phyloP scores from a whole-genome alignment of 2,329 filamentous ascomycete species.

The Venturia pyrina region DNA sequence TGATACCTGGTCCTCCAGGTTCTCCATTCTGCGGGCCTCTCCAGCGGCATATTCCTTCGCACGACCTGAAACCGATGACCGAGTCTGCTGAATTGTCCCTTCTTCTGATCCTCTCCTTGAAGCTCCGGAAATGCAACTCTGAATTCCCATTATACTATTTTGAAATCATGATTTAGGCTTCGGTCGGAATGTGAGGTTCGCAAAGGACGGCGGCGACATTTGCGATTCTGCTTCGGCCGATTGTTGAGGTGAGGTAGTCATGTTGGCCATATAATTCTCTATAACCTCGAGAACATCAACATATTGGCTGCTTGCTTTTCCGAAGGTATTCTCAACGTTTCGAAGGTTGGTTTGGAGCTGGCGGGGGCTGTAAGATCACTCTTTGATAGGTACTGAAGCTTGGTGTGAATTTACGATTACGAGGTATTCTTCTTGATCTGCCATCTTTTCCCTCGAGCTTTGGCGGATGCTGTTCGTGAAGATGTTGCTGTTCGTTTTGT shows the following conservation, averaged over 20 bases:
- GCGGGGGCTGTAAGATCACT: not conserved
- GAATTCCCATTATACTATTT: not conserved
- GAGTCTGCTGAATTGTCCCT: not conserved
- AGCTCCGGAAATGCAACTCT: not conserved
- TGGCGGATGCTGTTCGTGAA: not conserved
- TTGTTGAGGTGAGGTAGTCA: not conserved
- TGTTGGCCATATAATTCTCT: slow-evolving; percentile 2
- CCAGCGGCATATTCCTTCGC: too few species aligned
- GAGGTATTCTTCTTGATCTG: not conserved
- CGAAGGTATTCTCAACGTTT: slow-evolving; percentile 1
- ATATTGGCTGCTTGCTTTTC: not conserved
- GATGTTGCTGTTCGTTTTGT: not conserved
- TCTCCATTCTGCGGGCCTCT: too few species aligned
- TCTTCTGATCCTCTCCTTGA: not conserved
- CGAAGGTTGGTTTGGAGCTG: slow-evolving; percentile 2
- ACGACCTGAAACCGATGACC: too few species aligned
- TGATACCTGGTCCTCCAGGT: too few species aligned
- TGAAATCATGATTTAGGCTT: not conserved
- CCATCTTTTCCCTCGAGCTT: not conserved
- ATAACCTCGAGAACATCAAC: slow-evolving; percentile 3
- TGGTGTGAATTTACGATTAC: not conserved
- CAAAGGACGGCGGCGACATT: not conserved
- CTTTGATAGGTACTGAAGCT: not conserved
- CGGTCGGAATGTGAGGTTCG: not conserved
- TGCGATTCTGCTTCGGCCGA: not conserved